phyloP scores from a whole-genome alignment of 306 rosid genomes.

The Prunus persica region Prunus_persica_NCBIv2 NC_034010.1:29848001-29848500 shows the following conservation, averaged over 20 bases:
- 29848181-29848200: constrained; percentile 1
- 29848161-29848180: constrained; percentile 78
- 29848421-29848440: constrained; percentile 26
- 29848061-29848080: background rate
- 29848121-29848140: background rate
- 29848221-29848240: constrained; percentile 13
- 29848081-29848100: background rate
- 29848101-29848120: too few species aligned
- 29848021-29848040: constrained; percentile 45
- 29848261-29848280: constrained; percentile 5
- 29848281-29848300: background rate
- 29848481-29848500: constrained; percentile 17
- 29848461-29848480: constrained; percentile 38
- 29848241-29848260: background rate
- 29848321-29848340: constrained; percentile 27
- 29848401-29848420: constrained; percentile 59
- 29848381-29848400: constrained; percentile 59
- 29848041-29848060: background rate
- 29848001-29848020: constrained; percentile 15
- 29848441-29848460: constrained; percentile 35
- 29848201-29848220: background rate
- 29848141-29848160: constrained; percentile 39
- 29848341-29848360: constrained; percentile 36
- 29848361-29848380: constrained; percentile 32
- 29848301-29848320: constrained; percentile 32